Evolutionary conservation across 176 grass and related monocot species (phyloP), one percentile per base, ranked within the genome.

Genomic region (Urochloa ruziziensis): DNA sequence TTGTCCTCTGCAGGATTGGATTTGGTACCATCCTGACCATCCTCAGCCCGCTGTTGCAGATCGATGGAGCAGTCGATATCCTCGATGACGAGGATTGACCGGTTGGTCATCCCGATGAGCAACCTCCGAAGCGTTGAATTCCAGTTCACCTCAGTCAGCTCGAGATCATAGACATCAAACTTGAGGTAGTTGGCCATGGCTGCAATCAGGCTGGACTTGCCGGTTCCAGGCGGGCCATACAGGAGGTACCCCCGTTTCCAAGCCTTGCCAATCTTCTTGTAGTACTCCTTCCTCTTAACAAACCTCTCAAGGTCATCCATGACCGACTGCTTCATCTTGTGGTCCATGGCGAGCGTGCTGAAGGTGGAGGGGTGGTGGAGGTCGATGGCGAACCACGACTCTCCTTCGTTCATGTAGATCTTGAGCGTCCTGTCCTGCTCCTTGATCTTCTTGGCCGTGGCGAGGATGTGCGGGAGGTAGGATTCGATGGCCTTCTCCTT

Each of bases 201-300:
- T 6, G 92, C 95, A 46, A 97, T 89, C 69, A 97, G 82, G 81
- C 95, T 97, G 29, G 95, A 97, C 70, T 97, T 97, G 77, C 95
- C 95, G 7, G 95, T 97, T 33, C 95, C 95, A 0, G 92, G 95
- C 0, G 90, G 95, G 19, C 95, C 92, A 29, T 94, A 91, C 16
- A 97, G 87, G 37, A 97, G 85, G 82, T 97, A 97, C 4, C 95
- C 95, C 18, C 90, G 84, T 73, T 97, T 97, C 95, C 95, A 97
- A 0, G 92, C 92, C 86, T 93, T 94, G n/a, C 95, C 95, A 10
- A 91, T 93, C 81, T 72, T 89, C 78, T 75, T 94, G 81, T 97
- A 97, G 68, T 97, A 97, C 24, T 94, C 95, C 78, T 91, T 92
- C 62, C 92, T 84, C 74, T 81, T 86, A 54, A 91, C 81, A 54